A percentile compares a stretch with the other conserved stretches of the same genome.
phyloP scores from a whole-genome alignment of 352 stramenopile species.

The Phytopythium vexans region DNA sequence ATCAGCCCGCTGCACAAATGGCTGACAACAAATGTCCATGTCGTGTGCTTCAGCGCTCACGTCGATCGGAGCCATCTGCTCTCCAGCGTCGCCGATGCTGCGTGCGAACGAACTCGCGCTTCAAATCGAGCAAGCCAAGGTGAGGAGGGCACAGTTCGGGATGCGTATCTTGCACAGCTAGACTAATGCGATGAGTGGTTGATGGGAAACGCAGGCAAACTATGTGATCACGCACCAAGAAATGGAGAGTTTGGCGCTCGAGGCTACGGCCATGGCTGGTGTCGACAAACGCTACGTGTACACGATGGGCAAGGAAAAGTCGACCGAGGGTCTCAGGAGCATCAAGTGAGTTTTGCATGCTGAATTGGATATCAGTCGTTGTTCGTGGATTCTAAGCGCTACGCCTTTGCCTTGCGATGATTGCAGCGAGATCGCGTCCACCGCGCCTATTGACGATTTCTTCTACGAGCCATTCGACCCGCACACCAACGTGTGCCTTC shows the following conservation, averaged over 20 bases:
- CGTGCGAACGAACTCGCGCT: conserved; percentile 27
- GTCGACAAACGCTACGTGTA: conserved; percentile 29
- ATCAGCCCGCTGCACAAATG: not conserved
- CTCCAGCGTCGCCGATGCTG: conserved; percentile 43
- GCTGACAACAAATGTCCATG: not conserved
- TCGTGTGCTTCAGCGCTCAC: conserved; percentile 25
- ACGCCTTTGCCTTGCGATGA: not conserved
- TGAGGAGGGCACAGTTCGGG: not conserved
- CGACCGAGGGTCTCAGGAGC: conserved; percentile 18
- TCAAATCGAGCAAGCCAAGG: conserved; percentile 35
- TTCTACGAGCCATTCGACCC: conserved; percentile 53
- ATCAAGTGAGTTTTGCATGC: conserved; percentile 26
- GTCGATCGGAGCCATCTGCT: conserved; percentile 38
- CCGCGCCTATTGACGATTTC: conserved; percentile 31
- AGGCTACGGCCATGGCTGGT: conserved; percentile 20
- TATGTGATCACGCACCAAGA: conserved; percentile 39
- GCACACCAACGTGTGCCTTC: conserved; percentile 56
- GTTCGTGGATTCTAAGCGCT: not conserved
- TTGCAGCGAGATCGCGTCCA: conserved; percentile 31
- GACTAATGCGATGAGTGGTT: not conserved
- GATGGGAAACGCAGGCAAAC: conserved; percentile 13
- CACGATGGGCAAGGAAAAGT: conserved; percentile 23
- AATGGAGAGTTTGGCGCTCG: conserved; percentile 22
- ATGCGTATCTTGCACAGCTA: not conserved
- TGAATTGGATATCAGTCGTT: not conserved